A percentile compares a stretch with the other conserved stretches of the same genome.
Evolutionary conservation across 345 rosid species (phyloP).

Genomic region (Acer campestre): DNA sequence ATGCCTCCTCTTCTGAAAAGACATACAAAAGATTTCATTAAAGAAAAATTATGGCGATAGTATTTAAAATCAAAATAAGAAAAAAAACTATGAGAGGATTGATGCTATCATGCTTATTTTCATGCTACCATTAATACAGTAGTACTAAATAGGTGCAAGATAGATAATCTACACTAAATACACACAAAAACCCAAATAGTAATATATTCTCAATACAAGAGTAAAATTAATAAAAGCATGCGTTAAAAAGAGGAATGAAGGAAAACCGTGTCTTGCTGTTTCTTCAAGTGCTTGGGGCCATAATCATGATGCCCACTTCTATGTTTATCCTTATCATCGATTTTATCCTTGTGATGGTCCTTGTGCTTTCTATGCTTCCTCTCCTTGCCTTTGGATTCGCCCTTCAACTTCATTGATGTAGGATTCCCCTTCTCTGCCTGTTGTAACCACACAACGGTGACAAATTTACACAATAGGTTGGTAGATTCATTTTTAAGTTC

Average conservation of each 20-base stretch:
- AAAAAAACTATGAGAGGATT: no score
- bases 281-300: slow-evolving; percentile 63
- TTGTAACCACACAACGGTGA: not conserved
- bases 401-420: slow-evolving; percentile 54
- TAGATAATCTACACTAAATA: not conserved
- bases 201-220: not conserved
- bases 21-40: slow-evolving; percentile 10
- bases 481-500: not conserved
- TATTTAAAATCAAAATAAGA: not conserved
- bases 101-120: not conserved
- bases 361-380: slow-evolving; percentile 78
- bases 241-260: not conserved
- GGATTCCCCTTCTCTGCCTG: slow-evolving; percentile 75
- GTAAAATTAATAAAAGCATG: not conserved
- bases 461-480: not conserved
- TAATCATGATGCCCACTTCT: slow-evolving; percentile 68
- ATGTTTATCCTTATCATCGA: slow-evolving; percentile 38
- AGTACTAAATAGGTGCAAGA: not conserved
- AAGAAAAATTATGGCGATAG: not conserved
- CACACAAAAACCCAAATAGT: not conserved
- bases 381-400: slow-evolving; percentile 69
- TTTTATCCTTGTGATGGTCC: slow-evolving; percentile 51
- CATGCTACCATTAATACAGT: not conserved
- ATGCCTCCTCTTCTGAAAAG: slow-evolving; percentile 83
- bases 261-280: slow-evolving; percentile 71